phyloP scores from a whole-genome alignment of 495 filamentous ascomycete genomes.

The Penicillium herquei region DNA sequence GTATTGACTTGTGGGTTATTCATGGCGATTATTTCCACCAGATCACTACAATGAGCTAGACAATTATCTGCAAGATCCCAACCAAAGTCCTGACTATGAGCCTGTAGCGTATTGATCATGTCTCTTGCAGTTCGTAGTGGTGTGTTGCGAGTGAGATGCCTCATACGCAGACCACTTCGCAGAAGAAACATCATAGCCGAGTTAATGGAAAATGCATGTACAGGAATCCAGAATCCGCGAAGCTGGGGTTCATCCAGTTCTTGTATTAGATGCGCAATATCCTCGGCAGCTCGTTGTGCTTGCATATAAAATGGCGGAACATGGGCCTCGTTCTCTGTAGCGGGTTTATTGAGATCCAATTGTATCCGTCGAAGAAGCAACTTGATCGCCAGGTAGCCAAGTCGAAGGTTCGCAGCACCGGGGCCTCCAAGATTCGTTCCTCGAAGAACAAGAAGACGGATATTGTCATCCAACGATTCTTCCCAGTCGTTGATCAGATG shows the following conservation, averaged over 20 bases:
- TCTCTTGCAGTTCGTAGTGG: slow-evolving; percentile 17
- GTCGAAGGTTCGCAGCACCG: slow-evolving; percentile 38
- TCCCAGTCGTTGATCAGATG: slow-evolving; percentile 26
- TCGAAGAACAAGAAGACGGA: slow-evolving; percentile 22
- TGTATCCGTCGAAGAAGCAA: slow-evolving; percentile 33
- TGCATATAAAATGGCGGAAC: slow-evolving; percentile 18
- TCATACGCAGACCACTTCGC: slow-evolving; percentile 17
- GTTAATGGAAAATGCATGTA: slow-evolving; percentile 28
- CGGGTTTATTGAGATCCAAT: slow-evolving; percentile 16
- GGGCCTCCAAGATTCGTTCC: slow-evolving; percentile 19
- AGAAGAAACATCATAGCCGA: slow-evolving; percentile 34
- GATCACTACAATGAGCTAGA: slow-evolving; percentile 10
- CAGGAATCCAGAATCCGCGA: slow-evolving; percentile 34
- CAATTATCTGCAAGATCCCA: slow-evolving; percentile 24
- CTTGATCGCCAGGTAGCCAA: slow-evolving; percentile 35
- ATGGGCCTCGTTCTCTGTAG: slow-evolving; percentile 1
- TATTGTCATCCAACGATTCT: slow-evolving; percentile 19
- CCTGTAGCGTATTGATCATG: slow-evolving; percentile 2
- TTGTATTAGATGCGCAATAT: slow-evolving; percentile 33
- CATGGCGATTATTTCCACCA: slow-evolving; percentile 12
- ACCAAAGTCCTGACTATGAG: slow-evolving; percentile 9
- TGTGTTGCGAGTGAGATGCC: slow-evolving; percentile 6
- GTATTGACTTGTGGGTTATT: neutral
- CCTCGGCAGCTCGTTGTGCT: slow-evolving; percentile 24
- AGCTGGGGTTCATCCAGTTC: slow-evolving; percentile 28